Percentiles rank a stretch among this genome's conserved stretches.
These are phyloP conservation scores for Erigeron canadensis DNA, from an alignment of 129 eudicot genomes.

Conservation along the genomic window DNA sequence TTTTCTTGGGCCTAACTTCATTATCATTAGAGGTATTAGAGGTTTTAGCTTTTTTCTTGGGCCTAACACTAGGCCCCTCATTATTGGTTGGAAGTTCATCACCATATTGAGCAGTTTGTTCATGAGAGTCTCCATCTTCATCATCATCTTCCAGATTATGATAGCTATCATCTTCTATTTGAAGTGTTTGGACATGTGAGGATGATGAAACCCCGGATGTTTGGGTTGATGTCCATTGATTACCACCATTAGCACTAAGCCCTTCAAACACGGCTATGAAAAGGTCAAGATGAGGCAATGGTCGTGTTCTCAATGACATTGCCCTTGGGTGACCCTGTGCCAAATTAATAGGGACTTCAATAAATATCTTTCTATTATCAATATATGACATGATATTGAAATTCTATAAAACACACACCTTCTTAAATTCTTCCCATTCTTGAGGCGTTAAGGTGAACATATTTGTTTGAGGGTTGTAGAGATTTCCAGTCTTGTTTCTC, in stretches of 20 bases:
- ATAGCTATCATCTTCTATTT: too few species aligned
- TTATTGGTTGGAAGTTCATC: not conserved
- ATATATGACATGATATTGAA: not conserved
- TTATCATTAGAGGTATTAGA: too few species aligned
- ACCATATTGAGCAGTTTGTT: too few species aligned
- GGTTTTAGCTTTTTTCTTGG: too few species aligned
- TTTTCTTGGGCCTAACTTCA: not conserved
- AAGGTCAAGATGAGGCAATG: not conserved
- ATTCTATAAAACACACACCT: not conserved
- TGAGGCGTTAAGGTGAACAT: not conserved
- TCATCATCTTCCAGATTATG: too few species aligned
- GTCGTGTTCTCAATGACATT: not conserved
- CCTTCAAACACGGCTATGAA: not conserved
- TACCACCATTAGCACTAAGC: not conserved
- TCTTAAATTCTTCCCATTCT: not conserved
- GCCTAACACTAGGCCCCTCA: not conserved
- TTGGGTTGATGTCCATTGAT: not conserved
- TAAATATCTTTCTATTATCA: not conserved
- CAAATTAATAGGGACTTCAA: not conserved
- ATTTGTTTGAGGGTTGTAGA: not conserved
- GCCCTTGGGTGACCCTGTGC: not conserved
- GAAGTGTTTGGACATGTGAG: not conserved
- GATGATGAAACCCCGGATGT: not conserved
- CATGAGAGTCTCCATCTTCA: not conserved
- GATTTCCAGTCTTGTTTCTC: not conserved